Evolutionary conservation across 2,329 filamentous ascomycete genomes (phyloP).

Genomic region (Paecilomyces niveus): DNA sequence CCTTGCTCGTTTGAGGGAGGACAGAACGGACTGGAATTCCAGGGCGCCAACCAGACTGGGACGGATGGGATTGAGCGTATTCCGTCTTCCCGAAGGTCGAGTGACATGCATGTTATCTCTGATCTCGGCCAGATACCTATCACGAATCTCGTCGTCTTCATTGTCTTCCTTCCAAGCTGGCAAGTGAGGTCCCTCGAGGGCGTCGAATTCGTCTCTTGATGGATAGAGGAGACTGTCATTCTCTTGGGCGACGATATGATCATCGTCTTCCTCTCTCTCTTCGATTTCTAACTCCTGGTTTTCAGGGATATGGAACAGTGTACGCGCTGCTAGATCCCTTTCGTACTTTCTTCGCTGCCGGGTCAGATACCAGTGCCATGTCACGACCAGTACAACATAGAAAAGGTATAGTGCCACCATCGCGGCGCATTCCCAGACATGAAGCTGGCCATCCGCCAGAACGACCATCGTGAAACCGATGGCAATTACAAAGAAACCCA

Average conservation of each 20-base stretch:
- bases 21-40: conserved; percentile 85
- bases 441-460: conserved; percentile 73
- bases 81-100: conserved; percentile 63
- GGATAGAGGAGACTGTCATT: conserved; percentile 39
- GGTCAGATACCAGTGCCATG: conserved; percentile 82
- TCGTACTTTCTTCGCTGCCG: conserved; percentile 55
- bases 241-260: conserved; percentile 39
- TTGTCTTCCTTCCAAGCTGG: conserved; percentile 46
- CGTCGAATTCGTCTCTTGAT: conserved; percentile 58
- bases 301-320: conserved; percentile 60
- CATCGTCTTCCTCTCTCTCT: conserved; percentile 51
- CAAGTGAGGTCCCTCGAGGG: conserved; percentile 48
- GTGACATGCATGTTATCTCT: conserved; percentile 88
- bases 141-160: conserved; percentile 48
- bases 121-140: conserved; percentile 68
- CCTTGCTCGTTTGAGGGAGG: conserved; percentile 75
- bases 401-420: conserved; percentile 92
- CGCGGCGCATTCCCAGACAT: conserved; percentile 77
- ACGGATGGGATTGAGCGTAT: conserved; percentile 73
- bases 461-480: conserved; percentile 83
- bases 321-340: conserved; percentile 64
- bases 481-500: conserved; percentile 84
- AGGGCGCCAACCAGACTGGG: conserved; percentile 89
- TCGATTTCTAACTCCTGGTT: conserved; percentile 53
- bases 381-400: conserved; percentile 81